Conservation (phyloP, 148 eudicot species). For the Bassia scoparia region DNA sequence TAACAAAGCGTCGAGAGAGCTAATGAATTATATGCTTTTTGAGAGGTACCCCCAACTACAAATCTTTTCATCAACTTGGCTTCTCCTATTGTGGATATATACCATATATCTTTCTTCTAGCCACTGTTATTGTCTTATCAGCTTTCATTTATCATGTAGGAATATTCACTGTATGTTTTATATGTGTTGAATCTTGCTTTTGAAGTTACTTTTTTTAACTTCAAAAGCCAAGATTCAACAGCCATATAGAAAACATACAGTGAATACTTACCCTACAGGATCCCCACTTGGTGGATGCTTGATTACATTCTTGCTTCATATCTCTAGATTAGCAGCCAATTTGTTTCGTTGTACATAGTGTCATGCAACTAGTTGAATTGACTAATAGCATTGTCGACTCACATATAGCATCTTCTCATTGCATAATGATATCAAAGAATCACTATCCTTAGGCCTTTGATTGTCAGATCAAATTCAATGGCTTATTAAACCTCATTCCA, state of each 20-base stretch:
- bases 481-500: not conserved
- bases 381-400: not conserved
- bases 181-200: not conserved
- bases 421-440: no score
- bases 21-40: slow-evolving; percentile 77
- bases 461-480: no score
- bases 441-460: not conserved
- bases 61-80: slow-evolving; percentile 94
- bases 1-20: slow-evolving; percentile 69
- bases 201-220: no score
- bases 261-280: no score
- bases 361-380: not conserved
- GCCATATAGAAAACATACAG: no score
- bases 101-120: slow-evolving; percentile 77
- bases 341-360: not conserved
- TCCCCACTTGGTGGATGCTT: not conserved
- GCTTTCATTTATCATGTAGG: slow-evolving; percentile 78
- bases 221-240: no score
- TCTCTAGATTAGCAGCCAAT: not conserved
- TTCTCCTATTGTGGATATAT: slow-evolving; percentile 90
- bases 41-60: slow-evolving; percentile 76
- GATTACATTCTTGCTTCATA: not conserved
- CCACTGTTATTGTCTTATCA: slow-evolving; percentile 74
- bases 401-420: not conserved
- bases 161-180: slow-evolving; percentile 19